Conservation (phyloP, 768 basidiomycete genomes). For the Trametes meyenii region DNA sequence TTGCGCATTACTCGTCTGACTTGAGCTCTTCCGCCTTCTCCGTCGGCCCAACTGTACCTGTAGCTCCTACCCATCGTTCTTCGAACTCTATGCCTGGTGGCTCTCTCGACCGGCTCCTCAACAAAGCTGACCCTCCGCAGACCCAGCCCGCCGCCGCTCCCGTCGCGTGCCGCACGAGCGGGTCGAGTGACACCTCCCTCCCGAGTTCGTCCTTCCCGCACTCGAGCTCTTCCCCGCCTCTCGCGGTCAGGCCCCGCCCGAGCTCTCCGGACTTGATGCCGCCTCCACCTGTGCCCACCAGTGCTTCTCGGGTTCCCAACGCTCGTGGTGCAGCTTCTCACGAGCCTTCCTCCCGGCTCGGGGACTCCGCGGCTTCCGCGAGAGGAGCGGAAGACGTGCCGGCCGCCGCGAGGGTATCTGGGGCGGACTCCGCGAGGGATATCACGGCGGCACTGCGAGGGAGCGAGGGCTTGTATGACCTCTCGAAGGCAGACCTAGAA, state of each 20-base stretch:
- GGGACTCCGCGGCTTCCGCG: background rate
- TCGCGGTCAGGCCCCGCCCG: background rate
- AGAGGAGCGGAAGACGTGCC: no score
- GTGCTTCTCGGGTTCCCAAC: slow-evolving; percentile 5
- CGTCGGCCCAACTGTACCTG: background rate
- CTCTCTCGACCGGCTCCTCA: background rate
- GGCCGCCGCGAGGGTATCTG: background rate
- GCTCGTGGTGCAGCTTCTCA: background rate
- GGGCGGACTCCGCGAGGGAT: background rate
- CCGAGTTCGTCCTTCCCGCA: slow-evolving; percentile 12
- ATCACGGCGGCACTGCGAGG: slow-evolving; percentile 45
- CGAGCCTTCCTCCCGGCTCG: background rate
- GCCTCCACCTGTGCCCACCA: slow-evolving; percentile 14
- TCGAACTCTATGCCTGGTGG: background rate
- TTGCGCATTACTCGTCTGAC: slow-evolving; percentile 2
- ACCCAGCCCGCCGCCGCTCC: background rate
- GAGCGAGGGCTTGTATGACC: slow-evolving; percentile 51
- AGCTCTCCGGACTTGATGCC: slow-evolving; percentile 18
- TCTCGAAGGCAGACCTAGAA: slow-evolving; percentile 57
- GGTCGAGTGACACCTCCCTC: slow-evolving; percentile 10
- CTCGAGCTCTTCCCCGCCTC: slow-evolving; percentile 7
- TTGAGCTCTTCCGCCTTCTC: slow-evolving; percentile 6
- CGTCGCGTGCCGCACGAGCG: background rate
- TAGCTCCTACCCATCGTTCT: background rate
- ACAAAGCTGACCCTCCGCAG: background rate